Evolutionary conservation across 1,284 basidiomycete genomes (phyloP).

Genomic region (Wolfiporia cocos): DNA sequence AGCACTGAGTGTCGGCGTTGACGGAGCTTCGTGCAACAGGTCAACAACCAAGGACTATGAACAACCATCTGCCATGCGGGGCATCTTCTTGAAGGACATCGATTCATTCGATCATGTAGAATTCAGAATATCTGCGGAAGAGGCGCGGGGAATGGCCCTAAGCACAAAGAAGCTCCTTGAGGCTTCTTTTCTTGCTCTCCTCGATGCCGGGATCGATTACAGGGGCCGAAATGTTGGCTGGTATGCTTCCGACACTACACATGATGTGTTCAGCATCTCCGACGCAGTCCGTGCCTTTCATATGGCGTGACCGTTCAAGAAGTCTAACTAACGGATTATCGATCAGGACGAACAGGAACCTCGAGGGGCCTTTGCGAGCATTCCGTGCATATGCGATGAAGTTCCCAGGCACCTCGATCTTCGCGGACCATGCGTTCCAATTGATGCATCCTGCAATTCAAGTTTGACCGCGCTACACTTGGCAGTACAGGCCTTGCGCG

Average conservation of each 20-base stretch:
- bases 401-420: slow-evolving; percentile 46
- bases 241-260: slow-evolving; percentile 29
- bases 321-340: too few relatives aligned
- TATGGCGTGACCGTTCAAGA: too few relatives aligned
- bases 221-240: slow-evolving; percentile 32
- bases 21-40: too few relatives aligned
- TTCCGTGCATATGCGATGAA: slow-evolving; percentile 34
- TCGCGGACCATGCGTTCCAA: slow-evolving; percentile 38
- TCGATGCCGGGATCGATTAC: slow-evolving; percentile 37
- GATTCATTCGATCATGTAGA: slow-evolving; percentile 33
- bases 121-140: slow-evolving; percentile 32
- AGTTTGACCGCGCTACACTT: slow-evolving; percentile 39
- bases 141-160: slow-evolving; percentile 32
- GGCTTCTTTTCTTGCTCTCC: slow-evolving; percentile 30
- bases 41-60: too few relatives aligned
- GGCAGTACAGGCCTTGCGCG: slow-evolving; percentile 36
- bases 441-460: slow-evolving; percentile 46
- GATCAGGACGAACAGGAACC: slow-evolving; percentile 32
- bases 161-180: slow-evolving; percentile 33
- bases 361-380: slow-evolving; percentile 30
- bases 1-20: too few relatives aligned
- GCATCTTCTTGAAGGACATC: slow-evolving; percentile 34
- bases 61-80: slow-evolving; percentile 26
- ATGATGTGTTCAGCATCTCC: slow-evolving; percentile 10
- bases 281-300: slow-evolving; percentile 7